Conservation (phyloP, 1,284 basidiomycete genomes). For the Phellinidium pouzarii region DNA sequence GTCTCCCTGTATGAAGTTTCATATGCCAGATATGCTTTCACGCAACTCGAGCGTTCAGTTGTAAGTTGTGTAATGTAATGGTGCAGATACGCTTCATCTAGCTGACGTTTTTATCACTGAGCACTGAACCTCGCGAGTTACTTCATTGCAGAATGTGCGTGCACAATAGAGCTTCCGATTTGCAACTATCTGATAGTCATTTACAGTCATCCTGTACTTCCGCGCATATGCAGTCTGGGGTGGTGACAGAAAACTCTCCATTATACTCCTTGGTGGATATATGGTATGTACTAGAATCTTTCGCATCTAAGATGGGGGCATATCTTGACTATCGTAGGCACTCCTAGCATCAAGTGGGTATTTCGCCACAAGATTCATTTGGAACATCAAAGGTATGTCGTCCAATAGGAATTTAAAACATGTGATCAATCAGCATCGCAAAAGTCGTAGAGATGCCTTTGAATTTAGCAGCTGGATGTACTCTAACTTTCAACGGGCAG, state of each 20-base stretch:
- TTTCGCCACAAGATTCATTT: neutral
- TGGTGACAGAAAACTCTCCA: neutral
- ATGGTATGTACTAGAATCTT: neutral
- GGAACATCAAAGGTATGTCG: neutral
- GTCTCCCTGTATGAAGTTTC: neutral
- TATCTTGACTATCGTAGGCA: neutral
- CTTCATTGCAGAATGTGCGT: neutral
- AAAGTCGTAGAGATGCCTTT: neutral
- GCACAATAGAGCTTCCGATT: neutral
- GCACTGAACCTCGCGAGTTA: neutral
- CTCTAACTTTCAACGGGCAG: neutral
- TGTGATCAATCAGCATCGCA: neutral
- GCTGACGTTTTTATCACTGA: neutral
- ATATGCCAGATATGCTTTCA: neutral
- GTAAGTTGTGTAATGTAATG: neutral
- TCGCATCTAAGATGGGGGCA: neutral
- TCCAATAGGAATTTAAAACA: neutral
- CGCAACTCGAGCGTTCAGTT: neutral
- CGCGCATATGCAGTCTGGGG: constrained; percentile 11
- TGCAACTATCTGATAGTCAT: neutral
- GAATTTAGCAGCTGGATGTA: neutral
- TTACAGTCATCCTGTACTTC: constrained; percentile 25
- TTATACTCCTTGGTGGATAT: neutral
- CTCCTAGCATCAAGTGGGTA: neutral
- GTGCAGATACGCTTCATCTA: neutral